These are phyloP conservation scores for Thelephora terrestris DNA, from an alignment of 1,284 basidiomycete species.

Conservation along the genomic window DNA sequence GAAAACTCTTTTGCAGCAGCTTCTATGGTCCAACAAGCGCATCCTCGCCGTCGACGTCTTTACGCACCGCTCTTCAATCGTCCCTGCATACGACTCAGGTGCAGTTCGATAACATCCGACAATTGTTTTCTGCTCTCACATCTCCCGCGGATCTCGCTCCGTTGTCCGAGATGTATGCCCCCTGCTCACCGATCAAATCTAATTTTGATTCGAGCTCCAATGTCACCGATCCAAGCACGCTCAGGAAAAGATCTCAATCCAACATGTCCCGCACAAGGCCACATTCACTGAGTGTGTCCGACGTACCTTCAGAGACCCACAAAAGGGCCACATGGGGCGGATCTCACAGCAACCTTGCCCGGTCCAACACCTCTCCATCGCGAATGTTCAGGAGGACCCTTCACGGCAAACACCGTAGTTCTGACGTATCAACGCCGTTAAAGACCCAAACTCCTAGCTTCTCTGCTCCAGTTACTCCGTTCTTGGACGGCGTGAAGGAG, in stretches of 20 bases:
- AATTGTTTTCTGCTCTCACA: slow-evolving; percentile 64
- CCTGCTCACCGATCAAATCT: slow-evolving; percentile 48
- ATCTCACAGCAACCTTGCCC: slow-evolving; percentile 40
- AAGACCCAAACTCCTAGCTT: slow-evolving; percentile 14
- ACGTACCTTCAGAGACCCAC: slow-evolving; percentile 16
- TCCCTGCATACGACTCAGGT: slow-evolving; percentile 63
- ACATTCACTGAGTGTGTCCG: slow-evolving; percentile 14
- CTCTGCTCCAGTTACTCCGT: slow-evolving; percentile 20
- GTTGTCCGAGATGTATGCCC: slow-evolving; percentile 76
- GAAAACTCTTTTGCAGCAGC: slow-evolving; percentile 16
- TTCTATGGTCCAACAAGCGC: slow-evolving; percentile 31
- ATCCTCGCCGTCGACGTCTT: slow-evolving; percentile 42
- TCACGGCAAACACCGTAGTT: slow-evolving; percentile 37
- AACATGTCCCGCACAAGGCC: slow-evolving; percentile 12
- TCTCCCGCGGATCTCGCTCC: slow-evolving; percentile 58
- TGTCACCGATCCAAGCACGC: slow-evolving; percentile 31
- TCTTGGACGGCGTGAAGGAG: slow-evolving; percentile 30
- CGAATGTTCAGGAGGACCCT: slow-evolving; percentile 26
- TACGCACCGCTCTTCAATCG: slow-evolving; percentile 60
- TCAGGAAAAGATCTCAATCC: neutral
- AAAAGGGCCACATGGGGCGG: slow-evolving; percentile 73
- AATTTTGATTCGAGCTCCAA: slow-evolving; percentile 25
- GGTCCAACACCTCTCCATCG: slow-evolving; percentile 31
- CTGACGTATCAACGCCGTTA: slow-evolving; percentile 41
- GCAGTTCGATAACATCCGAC: slow-evolving; percentile 71